Conservation (phyloP, 2,329 filamentous ascomycete genomes). For the Fusarium sororula region DNA sequence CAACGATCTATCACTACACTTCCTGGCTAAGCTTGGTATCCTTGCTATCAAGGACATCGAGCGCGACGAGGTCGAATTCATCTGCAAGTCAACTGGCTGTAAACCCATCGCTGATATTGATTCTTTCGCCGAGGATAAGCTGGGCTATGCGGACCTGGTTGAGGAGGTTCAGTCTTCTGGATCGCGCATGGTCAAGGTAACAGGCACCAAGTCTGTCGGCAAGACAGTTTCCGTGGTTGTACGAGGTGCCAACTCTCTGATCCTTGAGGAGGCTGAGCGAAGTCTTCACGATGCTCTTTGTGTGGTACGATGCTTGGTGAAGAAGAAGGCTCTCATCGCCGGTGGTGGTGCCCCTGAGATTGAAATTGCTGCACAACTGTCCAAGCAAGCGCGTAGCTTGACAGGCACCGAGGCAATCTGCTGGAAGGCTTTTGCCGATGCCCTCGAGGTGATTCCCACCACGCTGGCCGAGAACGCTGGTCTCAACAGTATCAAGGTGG, state of each 20-base stretch:
- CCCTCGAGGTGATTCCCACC: conserved; percentile 95
- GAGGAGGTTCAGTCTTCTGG: conserved; percentile 91
- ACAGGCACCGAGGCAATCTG: conserved; percentile 95
- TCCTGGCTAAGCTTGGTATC: conserved; percentile 96
- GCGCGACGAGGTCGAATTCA: conserved; percentile 97
- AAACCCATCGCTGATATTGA: conserved; percentile 99
- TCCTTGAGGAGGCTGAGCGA: conserved; percentile 96
- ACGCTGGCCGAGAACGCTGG: conserved; percentile 97
- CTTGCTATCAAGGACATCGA: conserved; percentile 97
- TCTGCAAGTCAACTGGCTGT: conserved; percentile 99
- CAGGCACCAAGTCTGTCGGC: conserved; percentile 82
- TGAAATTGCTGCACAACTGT: conserved; percentile 88
- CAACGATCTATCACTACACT: conserved; percentile 96
- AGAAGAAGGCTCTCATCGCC: conserved; percentile 99
- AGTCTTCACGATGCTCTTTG: conserved; percentile 97
- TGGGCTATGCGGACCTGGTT: conserved; percentile 90
- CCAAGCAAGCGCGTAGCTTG: conserved; percentile 82
- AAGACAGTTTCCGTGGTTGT: conserved; percentile 96
- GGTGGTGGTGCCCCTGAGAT: conserved; percentile 97
- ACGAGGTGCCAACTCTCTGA: conserved; percentile 91
- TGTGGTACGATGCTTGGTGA: conserved; percentile 95
- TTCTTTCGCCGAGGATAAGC: conserved; percentile 98
- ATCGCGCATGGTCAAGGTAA: conserved; percentile 93
- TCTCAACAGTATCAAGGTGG: conserved; percentile 97
- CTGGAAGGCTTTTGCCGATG: conserved; percentile 99